These are phyloP conservation scores for Saturnispora mendoncae DNA, from an alignment of 805 yeast genomes.

Conservation along the genomic window DNA sequence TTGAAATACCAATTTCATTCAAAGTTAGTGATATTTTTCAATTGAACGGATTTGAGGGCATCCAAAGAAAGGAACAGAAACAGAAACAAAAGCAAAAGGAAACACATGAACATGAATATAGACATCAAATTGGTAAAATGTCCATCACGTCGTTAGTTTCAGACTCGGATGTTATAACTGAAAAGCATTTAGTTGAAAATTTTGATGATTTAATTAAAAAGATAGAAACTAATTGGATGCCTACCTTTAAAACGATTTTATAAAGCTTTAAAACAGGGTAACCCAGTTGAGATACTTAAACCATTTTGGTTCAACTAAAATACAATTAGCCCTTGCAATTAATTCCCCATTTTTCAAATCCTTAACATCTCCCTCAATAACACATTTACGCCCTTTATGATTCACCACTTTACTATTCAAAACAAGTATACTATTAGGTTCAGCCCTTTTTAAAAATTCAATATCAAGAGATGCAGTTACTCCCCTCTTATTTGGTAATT, in stretches of 20 bases:
- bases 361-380: conserved; percentile 49
- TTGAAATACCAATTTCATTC: not conserved
- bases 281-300: conserved; percentile 60
- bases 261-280: conserved; percentile 9
- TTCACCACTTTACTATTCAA: conserved; percentile 59
- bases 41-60: not conserved
- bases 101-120: not conserved
- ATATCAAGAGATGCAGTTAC: conserved; percentile 76
- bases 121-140: conserved; percentile 12
- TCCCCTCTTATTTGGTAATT: conserved; percentile 72
- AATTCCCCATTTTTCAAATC: conserved; percentile 10
- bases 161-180: conserved; percentile 3
- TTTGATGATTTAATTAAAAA: conserved; percentile 4
- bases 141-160: conserved; percentile 19
- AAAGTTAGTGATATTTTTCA: conserved; percentile 2
- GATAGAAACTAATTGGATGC: conserved; percentile 10
- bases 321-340: conserved; percentile 54
- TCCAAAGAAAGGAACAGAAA: too few species aligned
- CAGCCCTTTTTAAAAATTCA: conserved; percentile 51
- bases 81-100: too few species aligned
- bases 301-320: conserved; percentile 85
- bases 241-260: not conserved
- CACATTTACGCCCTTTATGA: conserved; percentile 70
- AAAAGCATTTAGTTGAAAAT: conserved; percentile 3
- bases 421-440: conserved; percentile 55